Percentiles rank a stretch among this genome's conserved stretches.
Conservation (phyloP, 305 asterid species). For the Ilex paraguariensis region DNA sequence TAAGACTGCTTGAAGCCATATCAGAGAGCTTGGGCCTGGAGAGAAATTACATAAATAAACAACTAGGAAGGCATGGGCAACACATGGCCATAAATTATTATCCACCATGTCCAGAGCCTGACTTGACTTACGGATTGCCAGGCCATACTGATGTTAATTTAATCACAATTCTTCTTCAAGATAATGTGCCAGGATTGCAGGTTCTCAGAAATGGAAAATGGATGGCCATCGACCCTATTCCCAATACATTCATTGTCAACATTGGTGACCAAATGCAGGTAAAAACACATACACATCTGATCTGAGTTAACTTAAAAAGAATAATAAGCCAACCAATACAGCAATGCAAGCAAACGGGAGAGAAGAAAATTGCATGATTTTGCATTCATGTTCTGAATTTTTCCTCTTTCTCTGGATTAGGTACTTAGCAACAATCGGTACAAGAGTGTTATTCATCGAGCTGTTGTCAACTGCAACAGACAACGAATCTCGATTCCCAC, state of each 20-base stretch:
- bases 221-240: slow-evolving; percentile 2
- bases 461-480: not conserved
- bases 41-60: not conserved
- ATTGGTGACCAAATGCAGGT: slow-evolving; percentile 7
- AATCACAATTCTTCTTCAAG: slow-evolving; percentile 6
- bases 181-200: slow-evolving; percentile 4
- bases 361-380: too few relatives aligned
- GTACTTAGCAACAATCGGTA: slow-evolving; percentile 5
- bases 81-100: slow-evolving; percentile 8
- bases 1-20: slow-evolving; percentile 6
- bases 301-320: too few relatives aligned
- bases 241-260: slow-evolving; percentile 2
- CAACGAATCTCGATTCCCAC: slow-evolving; percentile 3
- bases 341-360: too few relatives aligned
- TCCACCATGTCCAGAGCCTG: slow-evolving; percentile 2
- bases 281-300: too few relatives aligned
- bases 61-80: slow-evolving; percentile 2
- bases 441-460: slow-evolving; percentile 3
- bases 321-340: too few relatives aligned
- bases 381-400: too few relatives aligned
- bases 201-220: slow-evolving; percentile 6
- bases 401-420: too few relatives aligned
- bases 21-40: slow-evolving; percentile 8
- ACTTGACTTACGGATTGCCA: slow-evolving; percentile 2
- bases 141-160: slow-evolving; percentile 1